A percentile compares a stretch with the other conserved stretches of the same genome.
phyloP scores from a whole-genome alignment of 2,329 filamentous ascomycete genomes.

The Neurospora crassa region DNA sequence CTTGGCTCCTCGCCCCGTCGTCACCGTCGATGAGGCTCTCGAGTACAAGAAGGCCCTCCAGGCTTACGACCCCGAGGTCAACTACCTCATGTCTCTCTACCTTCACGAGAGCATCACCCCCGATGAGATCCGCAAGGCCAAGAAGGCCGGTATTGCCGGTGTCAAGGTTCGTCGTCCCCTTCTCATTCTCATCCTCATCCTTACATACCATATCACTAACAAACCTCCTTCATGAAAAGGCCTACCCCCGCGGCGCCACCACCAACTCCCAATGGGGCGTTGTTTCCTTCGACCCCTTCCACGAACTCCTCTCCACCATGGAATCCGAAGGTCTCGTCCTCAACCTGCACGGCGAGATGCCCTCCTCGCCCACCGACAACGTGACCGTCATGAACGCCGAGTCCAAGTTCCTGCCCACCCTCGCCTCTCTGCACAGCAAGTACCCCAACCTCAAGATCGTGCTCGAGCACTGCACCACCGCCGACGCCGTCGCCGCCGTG shows the following conservation, averaged over 20 bases:
- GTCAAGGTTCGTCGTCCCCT: conserved; percentile 55
- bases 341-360: conserved; percentile 90
- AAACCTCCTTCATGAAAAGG: background rate
- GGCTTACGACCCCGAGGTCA: conserved; percentile 50
- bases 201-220: conserved; percentile 3
- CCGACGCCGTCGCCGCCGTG: conserved; percentile 70
- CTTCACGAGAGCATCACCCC: conserved; percentile 18
- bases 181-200: conserved; percentile 8
- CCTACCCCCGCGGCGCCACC: conserved; percentile 39
- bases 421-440: conserved; percentile 59
- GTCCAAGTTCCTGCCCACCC: conserved; percentile 69
- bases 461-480: conserved; percentile 82
- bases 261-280: conserved; percentile 63
- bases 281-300: conserved; percentile 59
- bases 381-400: conserved; percentile 58
- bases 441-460: conserved; percentile 67
- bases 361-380: conserved; percentile 19
- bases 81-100: conserved; percentile 66
- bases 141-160: conserved; percentile 58
- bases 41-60: conserved; percentile 55
- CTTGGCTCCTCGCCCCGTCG: conserved; percentile 49
- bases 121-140: conserved; percentile 55
- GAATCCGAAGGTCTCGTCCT: conserved; percentile 59
- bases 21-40: conserved; percentile 51
- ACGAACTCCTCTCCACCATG: conserved; percentile 82